Evolutionary conservation across 1,284 basidiomycete species (phyloP), one percentile per base, ranked within the genome.

Genomic region (Xanthoconium separans): DNA sequence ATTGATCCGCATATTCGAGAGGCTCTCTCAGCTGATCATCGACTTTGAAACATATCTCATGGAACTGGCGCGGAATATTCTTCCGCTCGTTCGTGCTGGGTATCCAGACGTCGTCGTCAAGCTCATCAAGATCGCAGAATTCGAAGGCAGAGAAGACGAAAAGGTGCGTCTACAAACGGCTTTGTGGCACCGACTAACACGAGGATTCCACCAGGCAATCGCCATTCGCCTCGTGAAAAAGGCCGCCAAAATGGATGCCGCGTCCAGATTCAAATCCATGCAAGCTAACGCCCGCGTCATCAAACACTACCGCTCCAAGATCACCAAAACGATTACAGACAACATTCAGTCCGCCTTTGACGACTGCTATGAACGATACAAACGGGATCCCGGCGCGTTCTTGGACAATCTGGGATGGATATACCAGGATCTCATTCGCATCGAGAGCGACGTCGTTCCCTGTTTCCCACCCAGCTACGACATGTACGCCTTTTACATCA

Each of bases 381-480:
- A 84, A 59, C 77, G 80, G 24, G 80, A 93, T 62, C 83, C 89
- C 13, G 74, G 84, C 20, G 78, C 74, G 0, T 97, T 97, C 72
- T 77, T 99, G 54, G 85, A 89, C 20, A 82, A 82, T 50, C 76
- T 98, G 13, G 77, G 84, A 44, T 99, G 95, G 93, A 84, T 99
- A 64, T 98, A 95, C 73, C 88, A 97, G 65, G 97, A 99, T 69
- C 82, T 99, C 61, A 89, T 95, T 56, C 84, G 90, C 33, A 89
- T 99, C 58, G 89, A 96, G 70, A 84, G 85, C 64, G 88, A 94
- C 58, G 83, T 98, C 54, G 88, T 87, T 13, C 88, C 88, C 2
- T 93, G 93, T 65, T 99, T 99, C 72, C 96, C 97, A n/a, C 75
- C 84, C 39, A 91, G 91, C 64, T 96, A 91, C 72, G 88, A 98